Base-by-base conservation (phyloP, 2,329 filamentous ascomycete species). In the Trichoderma afroharzianum region DNA sequence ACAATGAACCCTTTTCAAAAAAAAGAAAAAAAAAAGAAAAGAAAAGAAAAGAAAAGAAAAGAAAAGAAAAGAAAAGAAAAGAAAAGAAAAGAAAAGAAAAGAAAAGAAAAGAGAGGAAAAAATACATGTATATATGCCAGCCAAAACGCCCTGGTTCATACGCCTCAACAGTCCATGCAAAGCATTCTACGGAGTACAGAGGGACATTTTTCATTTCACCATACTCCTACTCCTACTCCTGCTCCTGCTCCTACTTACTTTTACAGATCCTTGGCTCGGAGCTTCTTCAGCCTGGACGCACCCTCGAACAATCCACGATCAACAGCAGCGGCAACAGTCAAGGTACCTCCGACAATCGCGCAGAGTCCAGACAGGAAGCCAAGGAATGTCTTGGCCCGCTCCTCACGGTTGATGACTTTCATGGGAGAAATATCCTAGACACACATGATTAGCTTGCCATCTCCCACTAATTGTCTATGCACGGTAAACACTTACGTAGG, bases 331-430 rank as follows among this genome's bases (percentile, higher is more conserved):
- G 96, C 96, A 21, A 99, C 96, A 0, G 96, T 99, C 75, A 99
- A 83, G 0, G 96, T 99, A 76, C 96, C 96, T 73, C 96, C 96
- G 64, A 99, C 91, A 73, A 98, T 92, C 47, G 95, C 95, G 81
- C 96, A 99, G 24, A 99, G 89, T 62, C 96, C 96, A 1, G 96
- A 95, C 72, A 99, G 82, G 85, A 99, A 99, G 21, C 93, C 93
- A 0, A 93, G 90, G 81, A 99, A 97, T 5, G 92, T 92, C 86
- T 98, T 98, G 73, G 91, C 86, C 61, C 93, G 90, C 75, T 93
- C 92, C 84, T 99, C 97, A 70, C 95, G 92, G 85, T 99, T 99
- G 83, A 99, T 92, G 73, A 99, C 95, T 85, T 98, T 99, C 96
- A 99, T 99, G 6, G 96, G 96, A 2, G 95, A 98, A 81, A 99